Base-by-base conservation (phyloP, 345 rosid species). In the Arabidopsis thaliana region DNA sequence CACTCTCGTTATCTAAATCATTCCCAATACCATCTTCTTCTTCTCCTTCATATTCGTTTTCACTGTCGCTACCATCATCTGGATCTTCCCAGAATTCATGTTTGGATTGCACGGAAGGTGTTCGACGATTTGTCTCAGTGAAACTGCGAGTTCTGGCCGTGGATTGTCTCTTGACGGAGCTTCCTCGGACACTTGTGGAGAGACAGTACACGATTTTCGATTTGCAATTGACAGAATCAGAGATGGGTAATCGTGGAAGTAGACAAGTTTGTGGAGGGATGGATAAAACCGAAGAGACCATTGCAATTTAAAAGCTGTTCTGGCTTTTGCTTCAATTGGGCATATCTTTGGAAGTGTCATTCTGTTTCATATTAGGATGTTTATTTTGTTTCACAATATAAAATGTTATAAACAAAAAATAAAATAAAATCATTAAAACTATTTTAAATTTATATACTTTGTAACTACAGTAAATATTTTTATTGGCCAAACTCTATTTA, bases 61-160 rank as follows among this genome's bases (percentile, higher is more conserved):
- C 88, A 55, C 80, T 84, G 69, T 71, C 87, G 67, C 87, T 83
- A n/a, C 88, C 89, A 77, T 82, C 89, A 22, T 83, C 84, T 12
- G 89, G 87, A 34, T 88, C 87, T 79, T 88, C 93, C 89, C 93
- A 84, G 7, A 80, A 78, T 65, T 82, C 86, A 66, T 46, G 49
- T 67, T 78, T 71, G 45, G 75, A 56, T 57, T 80, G 80, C 69
- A 74, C 28, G 20, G 73, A 38, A 42, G 71, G 71, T 32, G 65
- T 76, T 66, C 75, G 72, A 72, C 67, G 67, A 16, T 82, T 80
- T 59, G 85, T 70, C 61, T 77, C 81, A 59, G 38, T 72, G 55
- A 65, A 77, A 66, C 49, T 23, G 0, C 24, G 68, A 67, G 71
- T 24, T 59, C 65, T 63, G 6, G 37, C n/a, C 7, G 41, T 0